Base-by-base conservation (phyloP, 352 stramenopile genomes). In the Globisporangium polare region DNA sequence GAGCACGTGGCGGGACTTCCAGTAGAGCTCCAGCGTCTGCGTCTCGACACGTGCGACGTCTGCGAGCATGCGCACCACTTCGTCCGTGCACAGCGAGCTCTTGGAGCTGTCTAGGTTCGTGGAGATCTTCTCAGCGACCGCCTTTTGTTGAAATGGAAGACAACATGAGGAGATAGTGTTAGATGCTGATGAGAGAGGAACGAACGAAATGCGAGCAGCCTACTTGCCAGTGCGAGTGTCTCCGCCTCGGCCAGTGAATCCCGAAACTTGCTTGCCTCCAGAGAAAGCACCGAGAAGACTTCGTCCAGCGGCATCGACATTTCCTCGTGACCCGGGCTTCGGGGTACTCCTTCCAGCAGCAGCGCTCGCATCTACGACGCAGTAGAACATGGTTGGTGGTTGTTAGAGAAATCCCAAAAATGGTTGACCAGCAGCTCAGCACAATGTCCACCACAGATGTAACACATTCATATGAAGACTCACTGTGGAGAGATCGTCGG, bases 401-500 rank as follows among this genome's bases (percentile, higher is more conserved):
- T 5, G n/a, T 9, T 27, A 15, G 37, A 22, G 17, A 17, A 26
- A 54, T 8, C 1, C 22, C 13, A 20, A 39, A 41, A 42, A 50
- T 37, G 33, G 4, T 35, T 53, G 13, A 0, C 24, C 47, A 33
- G 9, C 45, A 33, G 22, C 45, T 15, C 27, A 9, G 29, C 5
- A 41, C 9, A 17, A 2, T n/a, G 42, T 2, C 5, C 8, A 55
- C 2, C 41, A 37, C 26, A 26, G n/a, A 18, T 39, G 29, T 15
- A 15, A 10, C 24, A 50, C 13, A 42, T 18, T 27, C n/a, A 66
- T 8, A 51, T 1, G 39, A 31, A 33, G 12, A 69, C 77, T 31
- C 75, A 89, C 81, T 56, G 75, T 76, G 35, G 77, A 78, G 13
- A 91, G 71, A 66, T 91, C 81, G 2, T 69, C 70, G 1, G 75